These are phyloP conservation scores for Lepiota brunneoincarnata DNA, from an alignment of 768 basidiomycete species.

Conservation along the genomic window DNA sequence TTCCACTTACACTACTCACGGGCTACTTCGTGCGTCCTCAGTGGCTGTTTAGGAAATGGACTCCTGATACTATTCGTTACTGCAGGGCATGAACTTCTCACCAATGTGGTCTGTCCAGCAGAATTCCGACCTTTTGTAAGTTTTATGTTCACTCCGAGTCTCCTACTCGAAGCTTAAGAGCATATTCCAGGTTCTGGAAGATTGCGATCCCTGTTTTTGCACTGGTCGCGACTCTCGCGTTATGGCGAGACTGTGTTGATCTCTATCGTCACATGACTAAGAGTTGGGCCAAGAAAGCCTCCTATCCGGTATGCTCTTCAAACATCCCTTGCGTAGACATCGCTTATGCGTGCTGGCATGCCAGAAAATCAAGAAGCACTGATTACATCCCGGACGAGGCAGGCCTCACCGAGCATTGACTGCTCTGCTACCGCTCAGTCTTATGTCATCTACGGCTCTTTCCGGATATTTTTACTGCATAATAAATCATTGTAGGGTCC, in stretches of 20 bases:
- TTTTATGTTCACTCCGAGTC: constrained; percentile 5
- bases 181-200: constrained; percentile 55
- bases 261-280: constrained; percentile 48
- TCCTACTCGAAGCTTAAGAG: background rate
- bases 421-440: no score
- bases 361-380: constrained; percentile 5
- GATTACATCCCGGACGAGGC: background rate
- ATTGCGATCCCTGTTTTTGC: constrained; percentile 60
- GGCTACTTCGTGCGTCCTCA: constrained; percentile 51
- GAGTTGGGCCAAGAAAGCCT: constrained; percentile 24
- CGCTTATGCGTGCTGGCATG: background rate
- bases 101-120: constrained; percentile 47
- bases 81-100: constrained; percentile 66
- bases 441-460: no score
- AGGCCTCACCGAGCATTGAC: no score
- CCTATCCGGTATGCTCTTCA: constrained; percentile 23
- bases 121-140: constrained; percentile 47
- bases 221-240: constrained; percentile 50
- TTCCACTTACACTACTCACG: constrained; percentile 67
- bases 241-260: constrained; percentile 46
- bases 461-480: no score
- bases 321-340: background rate
- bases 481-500: no score
- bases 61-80: background rate
- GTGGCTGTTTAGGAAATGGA: background rate